phyloP scores from a whole-genome alignment of 2,329 filamentous ascomycete species.

The Paraphoma chrysanthemicola region DNA sequence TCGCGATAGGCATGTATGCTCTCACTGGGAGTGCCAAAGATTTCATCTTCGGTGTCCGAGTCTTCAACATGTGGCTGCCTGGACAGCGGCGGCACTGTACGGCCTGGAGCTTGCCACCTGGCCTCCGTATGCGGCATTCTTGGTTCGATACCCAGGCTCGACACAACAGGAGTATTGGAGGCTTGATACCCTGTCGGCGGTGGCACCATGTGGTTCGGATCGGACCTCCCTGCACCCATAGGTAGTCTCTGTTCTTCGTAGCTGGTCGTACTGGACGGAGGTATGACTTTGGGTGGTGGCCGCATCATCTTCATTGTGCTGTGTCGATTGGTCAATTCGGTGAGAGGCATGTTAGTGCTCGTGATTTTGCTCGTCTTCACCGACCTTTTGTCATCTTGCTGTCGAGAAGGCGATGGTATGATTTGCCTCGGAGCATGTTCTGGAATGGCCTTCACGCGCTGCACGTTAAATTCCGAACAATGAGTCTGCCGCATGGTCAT shows the following conservation, averaged over 20 bases:
- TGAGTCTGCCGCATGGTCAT: not conserved
- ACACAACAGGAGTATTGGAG: too few species aligned
- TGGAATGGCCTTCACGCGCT: not conserved
- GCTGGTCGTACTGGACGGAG: not conserved
- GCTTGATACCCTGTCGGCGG: not conserved
- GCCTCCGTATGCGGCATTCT: too few species aligned
- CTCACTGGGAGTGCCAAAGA: not conserved
- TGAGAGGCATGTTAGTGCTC: too few species aligned
- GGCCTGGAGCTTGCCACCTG: too few species aligned
- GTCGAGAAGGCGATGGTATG: too few species aligned
- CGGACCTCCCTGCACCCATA: too few species aligned
- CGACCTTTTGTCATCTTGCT: too few species aligned
- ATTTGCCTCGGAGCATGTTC: too few species aligned
- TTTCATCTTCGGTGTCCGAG: conserved; percentile 15
- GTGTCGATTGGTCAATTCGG: too few species aligned
- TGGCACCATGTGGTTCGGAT: not conserved
- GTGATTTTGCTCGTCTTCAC: too few species aligned
- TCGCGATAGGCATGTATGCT: not conserved
- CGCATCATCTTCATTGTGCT: not conserved
- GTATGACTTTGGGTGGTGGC: not conserved
- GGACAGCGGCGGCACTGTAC: not conserved
- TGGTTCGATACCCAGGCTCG: too few species aligned
- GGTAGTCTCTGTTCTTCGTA: not conserved
- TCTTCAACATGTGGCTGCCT: not conserved
- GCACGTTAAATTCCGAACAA: not conserved